These are phyloP conservation scores for Ceratocystis cacaofunesta DNA, from an alignment of 2,329 filamentous ascomycete genomes.

Conservation along the genomic window DNA sequence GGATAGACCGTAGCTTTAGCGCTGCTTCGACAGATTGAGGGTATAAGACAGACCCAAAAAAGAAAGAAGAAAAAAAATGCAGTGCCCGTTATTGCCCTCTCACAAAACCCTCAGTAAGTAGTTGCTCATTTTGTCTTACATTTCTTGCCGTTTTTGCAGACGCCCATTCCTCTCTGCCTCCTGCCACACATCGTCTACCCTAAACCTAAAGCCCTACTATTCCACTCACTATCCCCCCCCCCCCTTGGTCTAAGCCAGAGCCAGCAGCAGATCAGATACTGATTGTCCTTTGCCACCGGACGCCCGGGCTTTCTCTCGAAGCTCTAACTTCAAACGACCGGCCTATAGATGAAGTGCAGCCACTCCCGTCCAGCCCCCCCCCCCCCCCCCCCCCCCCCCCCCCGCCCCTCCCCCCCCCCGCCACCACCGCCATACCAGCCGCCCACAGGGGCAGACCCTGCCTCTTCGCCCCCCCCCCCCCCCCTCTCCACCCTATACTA, in stretches of 20 bases:
- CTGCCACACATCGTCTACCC: background rate
- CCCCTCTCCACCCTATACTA: background rate
- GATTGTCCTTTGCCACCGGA: background rate
- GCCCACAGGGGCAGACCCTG: no score
- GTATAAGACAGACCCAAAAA: background rate
- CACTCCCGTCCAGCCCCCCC: background rate
- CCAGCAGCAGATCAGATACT: background rate
- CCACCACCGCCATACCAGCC: no score
- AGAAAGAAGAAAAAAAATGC: background rate
- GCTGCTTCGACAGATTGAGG: background rate
- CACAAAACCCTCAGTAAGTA: background rate
- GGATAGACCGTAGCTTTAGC: background rate
- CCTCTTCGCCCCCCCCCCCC: no score
- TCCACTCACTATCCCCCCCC: background rate
- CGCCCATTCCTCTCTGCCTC: background rate
- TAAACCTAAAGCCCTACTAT: background rate
- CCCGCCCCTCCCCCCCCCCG: no score
- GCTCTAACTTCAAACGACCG: background rate
- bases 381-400: background rate
- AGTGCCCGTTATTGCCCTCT: background rate
- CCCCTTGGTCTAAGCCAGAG: background rate
- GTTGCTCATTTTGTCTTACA: background rate
- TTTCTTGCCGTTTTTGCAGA: background rate
- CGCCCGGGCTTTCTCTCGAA: background rate
- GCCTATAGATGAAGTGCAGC: background rate